Percentiles rank a stretch among this genome's conserved stretches.
phyloP scores from a whole-genome alignment of 2,329 filamentous ascomycete species.

The Aureobasidium vineae region DNA sequence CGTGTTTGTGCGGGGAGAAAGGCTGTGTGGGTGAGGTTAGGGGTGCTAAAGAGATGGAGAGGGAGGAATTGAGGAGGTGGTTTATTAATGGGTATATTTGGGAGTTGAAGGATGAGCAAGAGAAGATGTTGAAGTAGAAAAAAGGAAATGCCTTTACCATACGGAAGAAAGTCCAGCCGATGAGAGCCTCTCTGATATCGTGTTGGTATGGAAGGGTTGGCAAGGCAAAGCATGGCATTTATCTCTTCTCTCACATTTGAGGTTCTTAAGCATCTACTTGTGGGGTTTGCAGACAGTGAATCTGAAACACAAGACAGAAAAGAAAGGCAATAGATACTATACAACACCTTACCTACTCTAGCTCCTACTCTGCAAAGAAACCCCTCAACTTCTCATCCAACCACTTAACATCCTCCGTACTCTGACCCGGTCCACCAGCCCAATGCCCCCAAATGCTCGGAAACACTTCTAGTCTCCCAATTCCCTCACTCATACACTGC shows the following conservation, averaged over 20 bases:
- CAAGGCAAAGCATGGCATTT: neutral
- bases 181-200: no score
- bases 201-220: neutral
- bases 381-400: constrained; percentile 60
- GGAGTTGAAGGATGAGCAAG: constrained; percentile 27
- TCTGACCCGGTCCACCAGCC: constrained; percentile 63
- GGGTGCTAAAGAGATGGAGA: constrained; percentile 42
- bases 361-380: constrained; percentile 46
- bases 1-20: constrained; percentile 44
- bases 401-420: constrained; percentile 68
- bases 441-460: constrained; percentile 65
- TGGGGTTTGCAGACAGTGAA: no score
- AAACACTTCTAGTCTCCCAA: constrained; percentile 56
- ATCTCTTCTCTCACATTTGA: no score
- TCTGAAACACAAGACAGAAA: no score
- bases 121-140: neutral
- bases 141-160: no score
- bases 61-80: constrained; percentile 40
- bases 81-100: constrained; percentile 46
- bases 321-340: no score
- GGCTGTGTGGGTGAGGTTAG: constrained; percentile 43
- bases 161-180: no score
- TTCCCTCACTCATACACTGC: constrained; percentile 56
- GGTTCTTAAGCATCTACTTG: no score
- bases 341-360: no score